phyloP scores from a whole-genome alignment of 179 eudicot species.

The Camellia oleifera region DNA sequence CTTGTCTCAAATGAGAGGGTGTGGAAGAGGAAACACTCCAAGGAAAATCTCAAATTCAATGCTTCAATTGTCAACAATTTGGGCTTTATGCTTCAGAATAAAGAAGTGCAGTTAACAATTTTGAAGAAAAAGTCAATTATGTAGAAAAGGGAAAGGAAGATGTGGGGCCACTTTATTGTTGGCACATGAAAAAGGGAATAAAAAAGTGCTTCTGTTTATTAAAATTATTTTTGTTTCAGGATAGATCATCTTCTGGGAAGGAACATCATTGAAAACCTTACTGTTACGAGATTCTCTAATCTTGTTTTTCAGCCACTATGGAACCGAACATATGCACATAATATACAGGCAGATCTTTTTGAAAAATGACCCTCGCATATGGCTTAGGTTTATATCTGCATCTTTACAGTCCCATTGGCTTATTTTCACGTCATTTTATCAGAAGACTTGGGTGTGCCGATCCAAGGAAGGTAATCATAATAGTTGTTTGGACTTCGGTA shows the following conservation, averaged over 20 bases:
- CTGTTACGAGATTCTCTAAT: slow-evolving; percentile 36
- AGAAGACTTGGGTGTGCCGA: too few relatives aligned
- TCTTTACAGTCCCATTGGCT: neutral
- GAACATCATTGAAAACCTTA: slow-evolving; percentile 36
- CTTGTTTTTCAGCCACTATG: slow-evolving; percentile 33
- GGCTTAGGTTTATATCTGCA: neutral
- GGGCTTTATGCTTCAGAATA: too few relatives aligned
- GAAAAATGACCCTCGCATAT: neutral
- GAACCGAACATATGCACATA: slow-evolving; percentile 26
- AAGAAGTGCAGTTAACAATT: too few relatives aligned
- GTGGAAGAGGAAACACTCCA: too few relatives aligned
- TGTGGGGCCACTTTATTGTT: too few relatives aligned
- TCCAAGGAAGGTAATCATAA: too few relatives aligned
- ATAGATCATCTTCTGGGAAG: slow-evolving; percentile 33
- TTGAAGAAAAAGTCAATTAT: too few relatives aligned
- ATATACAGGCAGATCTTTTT: slow-evolving; percentile 29
- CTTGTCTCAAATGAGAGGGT: too few relatives aligned
- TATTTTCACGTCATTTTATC: slow-evolving; percentile 17
- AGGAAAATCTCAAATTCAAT: too few relatives aligned
- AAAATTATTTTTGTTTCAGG: slow-evolving; percentile 16
- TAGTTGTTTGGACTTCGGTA: neutral
- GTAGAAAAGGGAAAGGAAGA: too few relatives aligned
- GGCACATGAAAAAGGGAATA: too few relatives aligned
- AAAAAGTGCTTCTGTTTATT: neutral
- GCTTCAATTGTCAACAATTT: too few relatives aligned